A percentile compares a stretch with the other conserved stretches of the same genome.
phyloP scores from a whole-genome alignment of 1,139 yeast genomes.

The Torulaspora pretoriensis region DNA sequence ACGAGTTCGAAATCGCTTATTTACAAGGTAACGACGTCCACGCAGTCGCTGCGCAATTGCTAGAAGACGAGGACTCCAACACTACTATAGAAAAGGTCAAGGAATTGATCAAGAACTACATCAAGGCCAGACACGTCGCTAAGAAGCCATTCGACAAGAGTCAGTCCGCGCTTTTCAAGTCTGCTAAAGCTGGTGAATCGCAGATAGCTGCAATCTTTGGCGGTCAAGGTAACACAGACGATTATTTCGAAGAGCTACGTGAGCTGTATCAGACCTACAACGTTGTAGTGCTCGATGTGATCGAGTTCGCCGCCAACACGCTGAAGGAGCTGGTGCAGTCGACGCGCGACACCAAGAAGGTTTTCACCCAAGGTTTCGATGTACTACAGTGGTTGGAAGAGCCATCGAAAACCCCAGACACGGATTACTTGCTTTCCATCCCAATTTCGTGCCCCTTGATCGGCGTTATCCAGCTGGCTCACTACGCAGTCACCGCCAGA shows the following conservation, averaged over 20 bases:
- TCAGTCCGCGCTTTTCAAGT: constrained; percentile 60
- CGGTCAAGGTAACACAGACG: constrained; percentile 98
- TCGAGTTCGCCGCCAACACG: constrained; percentile 63
- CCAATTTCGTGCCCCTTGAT: constrained; percentile 96
- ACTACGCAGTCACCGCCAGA: constrained; percentile 83
- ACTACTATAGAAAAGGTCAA: constrained; percentile 70
- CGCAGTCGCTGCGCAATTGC: constrained; percentile 72
- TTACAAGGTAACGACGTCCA: constrained; percentile 78
- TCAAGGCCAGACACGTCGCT: constrained; percentile 50
- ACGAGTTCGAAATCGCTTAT: constrained; percentile 80
- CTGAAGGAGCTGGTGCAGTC: constrained; percentile 66
- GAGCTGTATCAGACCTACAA: constrained; percentile 75
- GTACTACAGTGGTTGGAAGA: constrained; percentile 79
- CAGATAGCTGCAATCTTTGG: constrained; percentile 83
- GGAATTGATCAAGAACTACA: constrained; percentile 68
- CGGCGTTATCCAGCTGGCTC: constrained; percentile 91
- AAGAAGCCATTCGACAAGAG: constrained; percentile 50
- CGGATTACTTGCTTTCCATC: constrained; percentile 80
- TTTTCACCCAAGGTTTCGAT: constrained; percentile 91
- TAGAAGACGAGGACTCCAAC: constrained; percentile 49
- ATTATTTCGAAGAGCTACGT: constrained; percentile 93
- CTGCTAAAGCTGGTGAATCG: constrained; percentile 56
- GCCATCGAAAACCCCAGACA: constrained; percentile 85
- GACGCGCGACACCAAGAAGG: constrained; percentile 75
- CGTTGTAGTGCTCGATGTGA: constrained; percentile 68